A percentile compares a stretch with the other conserved stretches of the same genome.
phyloP scores from a whole-genome alignment of 208 protist species.

The Jaenimonas drosophilae region DNA sequence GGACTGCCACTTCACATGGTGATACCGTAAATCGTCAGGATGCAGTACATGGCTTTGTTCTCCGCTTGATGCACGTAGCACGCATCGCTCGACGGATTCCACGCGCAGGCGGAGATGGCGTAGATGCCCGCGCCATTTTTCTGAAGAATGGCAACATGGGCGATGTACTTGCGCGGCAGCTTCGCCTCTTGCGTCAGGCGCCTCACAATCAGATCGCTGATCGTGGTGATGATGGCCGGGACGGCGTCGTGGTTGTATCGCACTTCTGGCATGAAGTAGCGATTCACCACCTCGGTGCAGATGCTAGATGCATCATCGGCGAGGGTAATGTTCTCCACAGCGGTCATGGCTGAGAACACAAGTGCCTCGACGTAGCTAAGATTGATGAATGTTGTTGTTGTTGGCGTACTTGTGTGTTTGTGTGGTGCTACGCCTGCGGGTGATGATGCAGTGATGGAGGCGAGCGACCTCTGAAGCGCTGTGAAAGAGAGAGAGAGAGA shows the following conservation, averaged over 20 bases:
- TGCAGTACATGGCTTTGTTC: constrained; percentile 78
- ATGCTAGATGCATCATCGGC: constrained; percentile 71
- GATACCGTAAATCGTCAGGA: constrained; percentile 81
- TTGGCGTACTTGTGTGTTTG: too few species aligned
- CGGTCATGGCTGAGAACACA: too few species aligned
- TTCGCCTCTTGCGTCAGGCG: constrained; percentile 72
- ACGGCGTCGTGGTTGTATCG: constrained; percentile 67
- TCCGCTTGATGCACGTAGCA: constrained; percentile 76
- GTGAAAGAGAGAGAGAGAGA: constrained; percentile 11
- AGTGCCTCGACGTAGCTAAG: too few species aligned
- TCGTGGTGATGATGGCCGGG: constrained; percentile 39
- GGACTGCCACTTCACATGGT: constrained; percentile 21
- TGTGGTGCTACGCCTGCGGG: too few species aligned
- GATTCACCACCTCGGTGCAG: constrained; percentile 55
- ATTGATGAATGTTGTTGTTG: too few species aligned
- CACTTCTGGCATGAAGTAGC: constrained; percentile 49
- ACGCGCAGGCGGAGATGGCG: constrained; percentile 75
- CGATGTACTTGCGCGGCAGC: constrained; percentile 89
- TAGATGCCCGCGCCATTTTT: constrained; percentile 85
- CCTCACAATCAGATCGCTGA: constrained; percentile 68
- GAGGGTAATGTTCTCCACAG: constrained; percentile 60
- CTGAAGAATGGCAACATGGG: constrained; percentile 74
- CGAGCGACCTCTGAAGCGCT: too few species aligned
- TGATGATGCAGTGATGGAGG: too few species aligned
- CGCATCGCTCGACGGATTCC: constrained; percentile 81